A percentile compares a stretch with the other conserved stretches of the same genome.
phyloP scores from a whole-genome alignment of 768 basidiomycete species.

The Crassisporium funariophilum region DNA sequence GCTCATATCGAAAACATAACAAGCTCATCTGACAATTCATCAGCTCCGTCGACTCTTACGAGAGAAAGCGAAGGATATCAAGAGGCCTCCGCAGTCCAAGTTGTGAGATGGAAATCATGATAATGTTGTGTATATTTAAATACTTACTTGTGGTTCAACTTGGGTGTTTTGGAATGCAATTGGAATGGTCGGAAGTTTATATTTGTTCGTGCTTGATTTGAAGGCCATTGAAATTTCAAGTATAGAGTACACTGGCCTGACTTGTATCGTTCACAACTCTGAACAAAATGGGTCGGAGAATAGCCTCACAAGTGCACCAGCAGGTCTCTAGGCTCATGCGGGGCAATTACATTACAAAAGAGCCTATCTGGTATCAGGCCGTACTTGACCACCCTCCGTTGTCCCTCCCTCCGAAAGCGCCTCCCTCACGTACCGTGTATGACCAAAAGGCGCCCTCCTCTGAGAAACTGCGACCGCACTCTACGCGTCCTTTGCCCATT shows the following conservation, averaged over 20 bases:
- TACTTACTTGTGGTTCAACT: neutral
- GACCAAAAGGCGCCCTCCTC: slow-evolving; percentile 43
- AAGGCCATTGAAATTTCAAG: slow-evolving; percentile 19
- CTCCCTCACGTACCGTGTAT: slow-evolving; percentile 56
- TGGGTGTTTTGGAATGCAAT: neutral
- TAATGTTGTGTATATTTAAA: too few relatives aligned
- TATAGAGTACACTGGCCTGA: slow-evolving; percentile 7
- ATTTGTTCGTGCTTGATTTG: slow-evolving; percentile 24
- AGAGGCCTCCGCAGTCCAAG: slow-evolving; percentile 11
- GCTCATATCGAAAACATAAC: slow-evolving; percentile 17
- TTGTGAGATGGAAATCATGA: slow-evolving; percentile 9
- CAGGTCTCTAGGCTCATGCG: slow-evolving; percentile 81
- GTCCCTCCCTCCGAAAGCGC: slow-evolving; percentile 76
- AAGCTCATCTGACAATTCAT: neutral
- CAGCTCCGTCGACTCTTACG: slow-evolving; percentile 55
- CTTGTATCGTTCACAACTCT: slow-evolving; percentile 1
- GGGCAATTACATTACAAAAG: slow-evolving; percentile 57
- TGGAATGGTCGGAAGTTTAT: slow-evolving; percentile 1
- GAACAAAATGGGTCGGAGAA: slow-evolving; percentile 75
- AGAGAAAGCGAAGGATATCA: slow-evolving; percentile 43
- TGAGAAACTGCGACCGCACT: slow-evolving; percentile 38
- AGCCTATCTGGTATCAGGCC: slow-evolving; percentile 84
- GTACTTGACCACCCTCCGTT: slow-evolving; percentile 89
- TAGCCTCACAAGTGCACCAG: slow-evolving; percentile 88
- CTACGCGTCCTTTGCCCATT: slow-evolving; percentile 57